Base-by-base conservation (phyloP, 495 filamentous ascomycete genomes). In the Podospora australis region DNA sequence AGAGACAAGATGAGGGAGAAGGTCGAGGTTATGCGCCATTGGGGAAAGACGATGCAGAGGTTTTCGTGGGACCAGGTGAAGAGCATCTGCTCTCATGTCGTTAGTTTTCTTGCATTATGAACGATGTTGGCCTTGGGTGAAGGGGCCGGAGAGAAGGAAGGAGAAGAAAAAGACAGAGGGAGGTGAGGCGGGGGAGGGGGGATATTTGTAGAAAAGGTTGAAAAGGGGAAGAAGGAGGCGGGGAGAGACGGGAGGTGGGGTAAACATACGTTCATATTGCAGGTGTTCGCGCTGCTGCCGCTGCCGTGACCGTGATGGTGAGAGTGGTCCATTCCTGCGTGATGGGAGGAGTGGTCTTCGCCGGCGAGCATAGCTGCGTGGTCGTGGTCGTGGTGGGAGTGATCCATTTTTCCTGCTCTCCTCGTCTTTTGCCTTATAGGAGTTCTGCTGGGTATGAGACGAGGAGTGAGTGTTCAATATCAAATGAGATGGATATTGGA, bases 11-110 rank as follows among this genome's bases (percentile, higher is more conserved):
- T 56, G 23, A 98, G 82, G 6, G 81, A 79, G 20, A 75, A 49
- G n/a, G 80, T 80, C 32, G 79, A 81, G 43, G 70, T 78, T 65
- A 97, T 71, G 60, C 83, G 92, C 92, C 92, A 98, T 70, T 81
- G 78, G 54, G 74, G 81, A 75, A 96, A 98, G 67, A 97, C 76
- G 60, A 98, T 90, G 77, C 92, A 98, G 50, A 98, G 86, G 67
- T 96, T 80, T 38, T 79, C 73, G 14, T 88, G 90, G 57, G 86
- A 77, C 94, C 92, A 97, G 44, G 89, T 98, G 68, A 98, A 98
- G 26, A 96, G 79, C 91, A 96, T 97, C 88, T 94, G 52, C 11
- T 14, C 23, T n/a, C 13, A 24, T 26, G 1, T 19, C 48, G 35
- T 19, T 34, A 43, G 44, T 5, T 28, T 21, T 13, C 39, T 23